phyloP scores from a whole-genome alignment of 345 rosid genomes.

The Chamaenerion angustifolium region DNA sequence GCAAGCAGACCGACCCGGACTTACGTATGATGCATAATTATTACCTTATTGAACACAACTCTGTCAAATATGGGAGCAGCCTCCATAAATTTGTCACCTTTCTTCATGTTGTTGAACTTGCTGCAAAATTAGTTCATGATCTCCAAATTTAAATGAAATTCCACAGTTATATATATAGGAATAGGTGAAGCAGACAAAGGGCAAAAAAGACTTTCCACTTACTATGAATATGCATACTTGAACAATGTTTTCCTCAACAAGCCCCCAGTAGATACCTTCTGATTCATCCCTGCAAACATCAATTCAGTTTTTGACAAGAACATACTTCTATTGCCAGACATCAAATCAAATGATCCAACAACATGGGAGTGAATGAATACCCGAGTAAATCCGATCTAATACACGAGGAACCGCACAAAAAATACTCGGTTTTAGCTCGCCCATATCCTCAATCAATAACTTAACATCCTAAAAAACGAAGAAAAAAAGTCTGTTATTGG shows the following conservation, averaged over 20 bases:
- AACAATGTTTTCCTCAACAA: constrained; percentile 42
- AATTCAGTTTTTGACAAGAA: constrained; percentile 1
- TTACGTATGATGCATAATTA: not conserved
- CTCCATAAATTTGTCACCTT: constrained; percentile 41
- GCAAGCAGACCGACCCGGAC: too few species aligned
- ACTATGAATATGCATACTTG: constrained; percentile 57
- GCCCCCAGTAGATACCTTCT: constrained; percentile 67
- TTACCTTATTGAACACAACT: constrained; percentile 75
- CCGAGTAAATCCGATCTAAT: constrained; percentile 60
- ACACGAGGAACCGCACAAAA: constrained; percentile 99
- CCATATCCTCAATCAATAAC: constrained; percentile 66
- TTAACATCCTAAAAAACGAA: constrained; percentile 57
- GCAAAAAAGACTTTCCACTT: constrained; percentile 16
- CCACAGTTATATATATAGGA: too few species aligned
- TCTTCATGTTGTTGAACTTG: constrained; percentile 47
- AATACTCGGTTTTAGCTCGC: constrained; percentile 70
- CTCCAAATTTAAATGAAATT: not conserved
- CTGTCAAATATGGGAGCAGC: constrained; percentile 75
- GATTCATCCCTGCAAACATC: constrained; percentile 47
- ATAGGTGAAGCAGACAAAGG: not conserved
- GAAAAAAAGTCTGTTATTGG: not conserved
- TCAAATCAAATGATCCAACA: not conserved
- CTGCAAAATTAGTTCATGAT: constrained; percentile 20
- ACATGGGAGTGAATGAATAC: constrained; percentile 14
- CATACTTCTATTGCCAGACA: not conserved